Conservation (phyloP, 1,139 yeast genomes). For the Sugiyamaella neomexicana region DNA sequence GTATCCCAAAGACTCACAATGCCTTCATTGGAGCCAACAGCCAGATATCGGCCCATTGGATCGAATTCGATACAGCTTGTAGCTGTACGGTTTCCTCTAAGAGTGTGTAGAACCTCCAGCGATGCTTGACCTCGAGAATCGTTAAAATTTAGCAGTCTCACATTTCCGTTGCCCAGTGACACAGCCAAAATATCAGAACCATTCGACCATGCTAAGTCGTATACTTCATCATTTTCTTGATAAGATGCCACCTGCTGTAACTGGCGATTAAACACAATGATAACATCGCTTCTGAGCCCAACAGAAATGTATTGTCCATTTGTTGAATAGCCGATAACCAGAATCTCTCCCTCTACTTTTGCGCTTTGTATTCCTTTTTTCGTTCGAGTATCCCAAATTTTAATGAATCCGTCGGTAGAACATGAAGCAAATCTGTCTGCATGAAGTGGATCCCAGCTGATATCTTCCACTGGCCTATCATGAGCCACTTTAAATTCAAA, state of each 20-base stretch:
- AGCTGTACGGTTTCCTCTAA: constrained; percentile 56
- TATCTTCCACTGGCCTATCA: constrained; percentile 48
- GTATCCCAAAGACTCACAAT: constrained; percentile 63
- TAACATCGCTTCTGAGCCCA: constrained; percentile 43
- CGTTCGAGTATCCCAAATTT: constrained; percentile 56
- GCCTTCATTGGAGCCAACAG: constrained; percentile 71
- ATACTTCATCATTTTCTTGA: constrained; percentile 37
- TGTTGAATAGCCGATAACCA: constrained; percentile 48
- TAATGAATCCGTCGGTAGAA: constrained; percentile 53
- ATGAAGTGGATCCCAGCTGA: constrained; percentile 62
- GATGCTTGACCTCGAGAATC: constrained; percentile 6
- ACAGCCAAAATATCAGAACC: constrained; percentile 34
- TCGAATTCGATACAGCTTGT: constrained; percentile 55
- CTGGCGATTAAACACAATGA: constrained; percentile 25
- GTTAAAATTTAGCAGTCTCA: constrained; percentile 29
- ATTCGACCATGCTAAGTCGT: constrained; percentile 43
- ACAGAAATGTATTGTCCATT: constrained; percentile 57
- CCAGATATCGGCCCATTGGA: constrained; percentile 56
- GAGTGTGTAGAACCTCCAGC: constrained; percentile 33
- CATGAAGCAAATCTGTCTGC: constrained; percentile 58
- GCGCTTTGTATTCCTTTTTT: constrained; percentile 45
- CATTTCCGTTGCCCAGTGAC: constrained; percentile 41
- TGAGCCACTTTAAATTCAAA: constrained; percentile 38
- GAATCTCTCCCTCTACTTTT: constrained; percentile 39
- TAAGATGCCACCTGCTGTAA: constrained; percentile 24